Evolutionary conservation across 2,329 filamentous ascomycete species (phyloP), one percentile per base, ranked within the genome.

Genomic region (Colletotrichum tanaceti): DNA sequence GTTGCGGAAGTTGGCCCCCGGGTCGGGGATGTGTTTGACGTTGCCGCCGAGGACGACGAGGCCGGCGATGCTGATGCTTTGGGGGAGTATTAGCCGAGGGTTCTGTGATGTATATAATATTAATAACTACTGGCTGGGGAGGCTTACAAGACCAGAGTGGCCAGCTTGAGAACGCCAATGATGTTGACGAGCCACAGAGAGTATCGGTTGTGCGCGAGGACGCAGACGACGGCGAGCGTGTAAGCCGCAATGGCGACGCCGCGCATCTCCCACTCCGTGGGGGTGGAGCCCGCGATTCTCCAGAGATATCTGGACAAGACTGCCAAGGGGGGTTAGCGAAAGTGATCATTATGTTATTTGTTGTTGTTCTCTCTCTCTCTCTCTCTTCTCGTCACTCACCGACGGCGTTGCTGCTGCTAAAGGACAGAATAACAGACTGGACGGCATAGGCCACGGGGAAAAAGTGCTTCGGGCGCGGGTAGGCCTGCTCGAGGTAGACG

Each of bases 401-500:
- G 47, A 91, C 86, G 0, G 88, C 84, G 75, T 92, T 91, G 47
- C 87, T 87, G 71, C 87, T 90, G 71, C 86, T 87, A 71, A 91
- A 92, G 0, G 89, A 90, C 4, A 92, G 78, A 1, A 90, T 75
- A 1, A 91, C 87, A 0, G 85, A 84, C 73, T 90, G 87, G 3
- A 90, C 84, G 0, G 90, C 90, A 74, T 90, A 92, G 0, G 87
- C 82, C 0, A 87, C 87, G 0, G 89, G 88, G 57, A 92, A 87
- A 68, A 92, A 83, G 73, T 88, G 90, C 63, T 82, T 85, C 0
- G 90, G 90, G 1, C 87, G 82, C 1, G 89, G 89, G 70, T 86
- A 92, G 0, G 88, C 87, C 73, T 92, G 90, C 72, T 92, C 90
- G 0, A 92, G 82, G 71, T 91, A 92, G 0, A 90, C 89, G 0